Evolutionary conservation across 192 early-diverging fungal genomes (phyloP).

Genomic region (Coemansia asiatica): DNA sequence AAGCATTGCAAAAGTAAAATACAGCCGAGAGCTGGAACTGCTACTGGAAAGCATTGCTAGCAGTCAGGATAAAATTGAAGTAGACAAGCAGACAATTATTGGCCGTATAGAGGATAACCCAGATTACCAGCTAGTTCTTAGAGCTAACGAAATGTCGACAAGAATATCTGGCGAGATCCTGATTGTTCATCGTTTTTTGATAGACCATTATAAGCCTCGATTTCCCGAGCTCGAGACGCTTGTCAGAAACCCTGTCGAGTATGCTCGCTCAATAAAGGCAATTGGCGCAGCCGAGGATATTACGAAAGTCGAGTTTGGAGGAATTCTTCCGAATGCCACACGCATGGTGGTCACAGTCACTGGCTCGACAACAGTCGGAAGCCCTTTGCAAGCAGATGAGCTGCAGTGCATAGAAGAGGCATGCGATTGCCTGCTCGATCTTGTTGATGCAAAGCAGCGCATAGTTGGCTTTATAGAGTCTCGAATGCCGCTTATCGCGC

Average conservation of each 20-base stretch:
- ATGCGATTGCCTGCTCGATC: conserved; percentile 66
- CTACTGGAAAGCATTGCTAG: conserved; percentile 59
- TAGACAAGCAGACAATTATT: conserved; percentile 4
- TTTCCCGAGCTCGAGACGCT: conserved; percentile 93
- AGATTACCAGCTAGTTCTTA: conserved; percentile 83
- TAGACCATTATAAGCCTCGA: conserved; percentile 83
- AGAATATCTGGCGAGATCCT: conserved; percentile 89
- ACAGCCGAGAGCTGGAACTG: conserved; percentile 60
- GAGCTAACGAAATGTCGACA: conserved; percentile 79
- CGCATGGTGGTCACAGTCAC: conserved; percentile 93
- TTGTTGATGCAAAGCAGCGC: conserved; percentile 63
- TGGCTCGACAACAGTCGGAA: conserved; percentile 80
- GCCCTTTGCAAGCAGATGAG: conserved; percentile 61
- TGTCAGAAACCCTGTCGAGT: conserved; percentile 85
- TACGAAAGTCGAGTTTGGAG: conserved; percentile 73
- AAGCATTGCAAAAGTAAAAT: conserved; percentile 66
- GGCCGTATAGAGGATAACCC: conserved; percentile 67
- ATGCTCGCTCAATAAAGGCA: conserved; percentile 77
- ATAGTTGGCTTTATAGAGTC: conserved; percentile 91
- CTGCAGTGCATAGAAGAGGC: conserved; percentile 71
- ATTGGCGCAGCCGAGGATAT: conserved; percentile 83
- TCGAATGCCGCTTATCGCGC: conserved; percentile 88
- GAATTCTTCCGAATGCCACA: conserved; percentile 76
- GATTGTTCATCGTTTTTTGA: conserved; percentile 70
- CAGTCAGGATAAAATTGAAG: conserved; percentile 8